These are phyloP conservation scores for Lichtheimia ornata DNA, from an alignment of 371 early-diverging fungal species.

Conservation along the genomic window DNA sequence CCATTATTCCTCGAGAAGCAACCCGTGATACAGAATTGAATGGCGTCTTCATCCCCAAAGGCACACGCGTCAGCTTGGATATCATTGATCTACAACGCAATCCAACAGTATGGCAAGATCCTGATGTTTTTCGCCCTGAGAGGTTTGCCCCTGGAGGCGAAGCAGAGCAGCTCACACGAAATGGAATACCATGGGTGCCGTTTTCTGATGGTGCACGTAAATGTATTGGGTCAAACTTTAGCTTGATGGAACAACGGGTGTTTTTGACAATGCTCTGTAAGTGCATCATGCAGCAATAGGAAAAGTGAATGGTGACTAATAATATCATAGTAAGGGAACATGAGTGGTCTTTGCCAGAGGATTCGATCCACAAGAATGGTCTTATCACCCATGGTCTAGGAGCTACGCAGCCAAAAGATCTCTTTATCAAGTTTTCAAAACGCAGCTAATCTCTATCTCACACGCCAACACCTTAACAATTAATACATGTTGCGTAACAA, in stretches of 20 bases:
- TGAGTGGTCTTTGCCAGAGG: slow-evolving; percentile 24
- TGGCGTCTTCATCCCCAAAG: slow-evolving; percentile 42
- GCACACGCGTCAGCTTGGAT: slow-evolving; percentile 31
- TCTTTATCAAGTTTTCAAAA: slow-evolving; percentile 17
- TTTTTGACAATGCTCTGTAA: slow-evolving; percentile 49
- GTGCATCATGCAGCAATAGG: not conserved
- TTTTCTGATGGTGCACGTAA: slow-evolving; percentile 55
- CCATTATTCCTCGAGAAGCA: slow-evolving; percentile 18
- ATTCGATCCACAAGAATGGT: slow-evolving; percentile 30
- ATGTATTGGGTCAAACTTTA: slow-evolving; percentile 63
- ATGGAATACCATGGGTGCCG: slow-evolving; percentile 44
- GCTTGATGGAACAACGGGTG: slow-evolving; percentile 57
- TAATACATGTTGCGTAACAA: no score
- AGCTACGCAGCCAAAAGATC: slow-evolving; percentile 7
- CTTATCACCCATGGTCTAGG: slow-evolving; percentile 11
- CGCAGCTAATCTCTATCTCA: not conserved
- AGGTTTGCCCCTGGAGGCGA: slow-evolving; percentile 20
- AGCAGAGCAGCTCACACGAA: slow-evolving; percentile 13
- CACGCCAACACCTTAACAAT: no score
- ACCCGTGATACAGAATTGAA: slow-evolving; percentile 24
- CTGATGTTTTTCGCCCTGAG: slow-evolving; percentile 21
- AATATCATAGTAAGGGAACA: slow-evolving; percentile 26
- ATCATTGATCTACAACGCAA: slow-evolving; percentile 24
- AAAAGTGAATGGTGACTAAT: not conserved
- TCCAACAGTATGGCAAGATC: slow-evolving; percentile 25